Evolutionary conservation across 140 eudicot species (phyloP).

Genomic region (Bidens hawaiensis): DNA sequence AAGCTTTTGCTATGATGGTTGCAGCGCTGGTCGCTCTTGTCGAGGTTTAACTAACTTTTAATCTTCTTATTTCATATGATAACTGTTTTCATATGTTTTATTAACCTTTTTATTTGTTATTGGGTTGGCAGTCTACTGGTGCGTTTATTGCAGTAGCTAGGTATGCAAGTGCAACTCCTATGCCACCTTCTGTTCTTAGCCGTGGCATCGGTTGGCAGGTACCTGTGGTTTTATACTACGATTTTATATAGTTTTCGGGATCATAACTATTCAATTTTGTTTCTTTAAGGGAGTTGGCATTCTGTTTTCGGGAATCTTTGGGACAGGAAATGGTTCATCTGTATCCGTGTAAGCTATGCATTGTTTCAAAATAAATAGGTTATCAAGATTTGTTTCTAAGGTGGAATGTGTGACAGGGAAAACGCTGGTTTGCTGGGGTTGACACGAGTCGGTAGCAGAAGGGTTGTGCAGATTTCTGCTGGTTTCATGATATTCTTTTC

Average conservation of each 20-base stretch:
- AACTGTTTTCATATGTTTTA: not conserved
- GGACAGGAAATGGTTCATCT: slow-evolving; percentile 88
- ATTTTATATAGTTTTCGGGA: not conserved
- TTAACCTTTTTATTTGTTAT: not conserved
- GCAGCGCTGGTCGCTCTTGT: slow-evolving; percentile 91
- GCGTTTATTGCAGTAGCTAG: slow-evolving; percentile 82
- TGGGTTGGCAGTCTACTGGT: slow-evolving; percentile 90
- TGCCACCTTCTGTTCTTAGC: slow-evolving; percentile 90
- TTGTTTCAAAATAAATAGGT: not conserved
- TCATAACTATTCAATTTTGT: not conserved
- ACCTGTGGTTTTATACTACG: not conserved
- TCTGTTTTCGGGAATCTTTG: slow-evolving; percentile 80
- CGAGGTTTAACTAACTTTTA: slow-evolving; percentile 56
- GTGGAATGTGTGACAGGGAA: slow-evolving; percentile 45
- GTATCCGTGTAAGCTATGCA: slow-evolving; percentile 73
- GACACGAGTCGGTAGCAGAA: slow-evolving; percentile 92
- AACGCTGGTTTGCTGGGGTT: slow-evolving; percentile 92
- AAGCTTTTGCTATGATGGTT: slow-evolving; percentile 96
- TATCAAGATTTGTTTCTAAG: not conserved
- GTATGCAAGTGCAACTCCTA: slow-evolving; percentile 94
- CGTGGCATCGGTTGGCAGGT: slow-evolving; percentile 99
- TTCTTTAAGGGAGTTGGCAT: slow-evolving; percentile 79
- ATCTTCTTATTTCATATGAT: not conserved
- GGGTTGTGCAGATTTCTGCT: slow-evolving; percentile 91
- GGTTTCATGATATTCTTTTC: slow-evolving; percentile 99